phyloP scores from a whole-genome alignment of 768 basidiomycete genomes.

The Boletus pseudopeckii region DNA sequence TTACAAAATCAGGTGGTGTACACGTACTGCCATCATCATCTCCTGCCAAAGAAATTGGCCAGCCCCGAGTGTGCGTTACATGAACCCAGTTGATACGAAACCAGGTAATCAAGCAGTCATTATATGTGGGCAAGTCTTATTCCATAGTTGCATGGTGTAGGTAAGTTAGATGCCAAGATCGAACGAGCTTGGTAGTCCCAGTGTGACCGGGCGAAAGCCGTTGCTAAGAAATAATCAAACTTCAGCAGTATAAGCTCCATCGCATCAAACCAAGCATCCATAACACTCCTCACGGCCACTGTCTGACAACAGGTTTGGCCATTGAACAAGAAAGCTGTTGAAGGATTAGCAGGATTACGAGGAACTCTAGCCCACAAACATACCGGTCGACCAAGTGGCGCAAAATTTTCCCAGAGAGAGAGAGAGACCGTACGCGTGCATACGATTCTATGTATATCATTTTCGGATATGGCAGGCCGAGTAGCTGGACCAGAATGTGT shows the following conservation, averaged over 20 bases:
- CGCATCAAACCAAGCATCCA: constrained; percentile 62
- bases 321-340: constrained; percentile 83
- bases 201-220: background rate
- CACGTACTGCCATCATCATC: background rate
- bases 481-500: constrained; percentile 47
- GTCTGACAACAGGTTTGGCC: constrained; percentile 58
- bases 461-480: constrained; percentile 67
- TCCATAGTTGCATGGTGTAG: background rate
- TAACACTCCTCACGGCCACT: constrained; percentile 46
- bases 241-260: background rate
- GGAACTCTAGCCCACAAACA: constrained; percentile 53
- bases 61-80: background rate
- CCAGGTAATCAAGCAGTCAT: background rate
- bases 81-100: background rate
- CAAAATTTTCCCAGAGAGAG: constrained; percentile 77
- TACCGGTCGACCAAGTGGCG: constrained; percentile 80
- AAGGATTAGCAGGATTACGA: background rate
- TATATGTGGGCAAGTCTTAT: background rate
- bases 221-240: background rate
- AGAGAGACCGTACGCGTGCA: constrained; percentile 78
- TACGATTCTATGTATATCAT: constrained; percentile 93
- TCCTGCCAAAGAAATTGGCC: background rate
- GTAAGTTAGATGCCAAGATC: background rate
- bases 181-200: background rate
- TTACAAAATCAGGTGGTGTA: background rate